These are phyloP conservation scores for Pseudozyma hubeiensis DNA, from an alignment of 1,284 basidiomycete genomes.

Conservation along the genomic window DNA sequence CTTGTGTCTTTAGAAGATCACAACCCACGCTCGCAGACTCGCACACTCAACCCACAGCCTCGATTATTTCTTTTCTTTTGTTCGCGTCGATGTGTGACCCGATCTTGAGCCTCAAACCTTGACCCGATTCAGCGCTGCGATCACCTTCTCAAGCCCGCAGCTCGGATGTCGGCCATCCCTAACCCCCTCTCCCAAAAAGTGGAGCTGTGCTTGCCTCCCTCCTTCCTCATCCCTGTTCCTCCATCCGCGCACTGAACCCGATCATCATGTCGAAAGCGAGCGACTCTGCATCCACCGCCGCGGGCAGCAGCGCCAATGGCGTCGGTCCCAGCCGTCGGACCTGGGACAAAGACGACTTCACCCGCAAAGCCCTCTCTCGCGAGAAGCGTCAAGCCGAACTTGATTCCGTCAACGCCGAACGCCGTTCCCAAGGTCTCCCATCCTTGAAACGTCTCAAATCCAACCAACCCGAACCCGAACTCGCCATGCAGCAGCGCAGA, in stretches of 20 bases:
- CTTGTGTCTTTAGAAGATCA: slow-evolving; percentile 11
- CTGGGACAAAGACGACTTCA: slow-evolving; percentile 63
- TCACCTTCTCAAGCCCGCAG: neutral
- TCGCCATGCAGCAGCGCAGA: slow-evolving; percentile 55
- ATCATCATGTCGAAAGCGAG: slow-evolving; percentile 25
- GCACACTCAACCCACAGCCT: neutral
- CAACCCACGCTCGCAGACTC: neutral
- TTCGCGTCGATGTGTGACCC: neutral
- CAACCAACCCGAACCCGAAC: slow-evolving; percentile 60
- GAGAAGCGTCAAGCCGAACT: slow-evolving; percentile 60
- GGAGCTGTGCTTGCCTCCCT: neutral
- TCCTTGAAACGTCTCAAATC: slow-evolving; percentile 53
- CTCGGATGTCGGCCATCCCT: slow-evolving; percentile 5
- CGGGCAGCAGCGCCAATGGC: slow-evolving; percentile 19
- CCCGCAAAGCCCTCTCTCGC: slow-evolving; percentile 55
- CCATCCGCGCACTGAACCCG: too few relatives aligned
- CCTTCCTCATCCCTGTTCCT: too few relatives aligned
- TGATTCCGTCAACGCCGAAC: slow-evolving; percentile 56
- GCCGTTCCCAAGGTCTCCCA: slow-evolving; percentile 50
- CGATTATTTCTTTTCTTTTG: neutral
- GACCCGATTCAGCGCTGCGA: slow-evolving; percentile 2
- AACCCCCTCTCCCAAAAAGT: neutral
- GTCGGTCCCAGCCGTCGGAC: slow-evolving; percentile 61
- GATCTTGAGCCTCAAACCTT: neutral
- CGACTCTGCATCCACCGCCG: slow-evolving; percentile 2